A percentile compares a stretch with the other conserved stretches of the same genome.
These are phyloP conservation scores for Meira nashicola DNA, from an alignment of 1,284 basidiomycete genomes.

Conservation along the genomic window DNA sequence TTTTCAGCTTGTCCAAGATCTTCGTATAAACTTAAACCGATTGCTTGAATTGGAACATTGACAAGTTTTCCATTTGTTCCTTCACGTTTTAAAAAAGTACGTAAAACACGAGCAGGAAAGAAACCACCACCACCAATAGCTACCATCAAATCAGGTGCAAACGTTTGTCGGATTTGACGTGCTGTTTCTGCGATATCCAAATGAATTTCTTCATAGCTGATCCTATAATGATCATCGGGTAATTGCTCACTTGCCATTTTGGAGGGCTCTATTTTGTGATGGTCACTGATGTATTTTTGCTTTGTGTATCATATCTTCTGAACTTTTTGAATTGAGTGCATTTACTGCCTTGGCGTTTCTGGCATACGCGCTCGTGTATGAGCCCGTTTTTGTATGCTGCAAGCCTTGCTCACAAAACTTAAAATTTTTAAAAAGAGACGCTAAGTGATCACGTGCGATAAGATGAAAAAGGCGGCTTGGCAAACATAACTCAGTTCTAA, in stretches of 20 bases:
- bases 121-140: conserved; percentile 51
- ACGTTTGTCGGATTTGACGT: conserved; percentile 23
- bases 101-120: conserved; percentile 50
- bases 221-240: conserved; percentile 50
- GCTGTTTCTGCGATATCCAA: conserved; percentile 42
- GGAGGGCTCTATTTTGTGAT: neutral
- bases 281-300: too few species aligned
- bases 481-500: too few species aligned
- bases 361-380: neutral
- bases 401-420: too few species aligned
- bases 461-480: too few species aligned
- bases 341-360: neutral
- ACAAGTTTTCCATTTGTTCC: conserved; percentile 41
- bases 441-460: too few species aligned
- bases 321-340: neutral
- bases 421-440: too few species aligned
- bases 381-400: too few species aligned
- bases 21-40: conserved; percentile 51
- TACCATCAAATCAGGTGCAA: conserved; percentile 20
- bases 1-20: conserved; percentile 32
- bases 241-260: conserved; percentile 5
- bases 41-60: conserved; percentile 52
- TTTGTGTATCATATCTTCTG: neutral
- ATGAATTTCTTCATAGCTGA: conserved; percentile 52
- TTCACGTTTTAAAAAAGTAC: conserved; percentile 49